Evolutionary conservation across 2,329 filamentous ascomycete species (phyloP), one percentile per base, ranked within the genome.

Genomic region (Curvularia lunata): DNA sequence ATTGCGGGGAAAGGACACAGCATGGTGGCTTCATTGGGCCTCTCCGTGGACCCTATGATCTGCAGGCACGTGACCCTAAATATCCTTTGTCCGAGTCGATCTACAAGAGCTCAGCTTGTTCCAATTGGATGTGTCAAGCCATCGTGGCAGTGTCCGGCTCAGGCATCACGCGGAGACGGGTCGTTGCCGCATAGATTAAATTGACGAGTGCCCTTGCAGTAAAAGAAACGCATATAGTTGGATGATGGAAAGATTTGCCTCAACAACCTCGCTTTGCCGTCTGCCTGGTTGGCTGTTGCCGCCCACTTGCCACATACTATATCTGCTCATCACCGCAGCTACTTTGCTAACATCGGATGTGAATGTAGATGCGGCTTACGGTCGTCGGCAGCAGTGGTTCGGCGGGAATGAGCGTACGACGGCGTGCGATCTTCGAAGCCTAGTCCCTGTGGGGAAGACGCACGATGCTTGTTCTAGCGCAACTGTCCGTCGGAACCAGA

Each of bases 401-500:
- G 32, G 32, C 46, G 55, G 51, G 46, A 46, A 50, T 37, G 54
- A 53, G 49, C 51, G 55, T 41, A 46, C 46, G 42, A 58, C 51
- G 55, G 55, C 51, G 51, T 32, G 46, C 45, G 51, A 54, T 50
- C 32, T 28, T 19, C 32, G 45, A 57, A 57, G 50, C 54, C 54
- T 57, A 50, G 50, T 40, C 13, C 28, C 23, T 37, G 51, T 51
- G 45, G 54, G 54, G 54, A 46, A 48, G n/a, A 47, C 32, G 51
- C 46, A 49, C 51, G 46, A 54, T 49, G 34, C 32, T 32, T 34
- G 21, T 54, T 48, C 45, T 32, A 48, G 55, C 38, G 49, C 37
- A 9, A 6, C 46, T 12, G 48, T 40, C 27, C 19, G 40, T 54
- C 50, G 50, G 54, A 16, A 16, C 37, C 25, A 43, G 50, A 48